Percentiles rank a stretch among this genome's conserved stretches.
Conservation (phyloP, 768 basidiomycete genomes). For the Hericium coralloides region DNA sequence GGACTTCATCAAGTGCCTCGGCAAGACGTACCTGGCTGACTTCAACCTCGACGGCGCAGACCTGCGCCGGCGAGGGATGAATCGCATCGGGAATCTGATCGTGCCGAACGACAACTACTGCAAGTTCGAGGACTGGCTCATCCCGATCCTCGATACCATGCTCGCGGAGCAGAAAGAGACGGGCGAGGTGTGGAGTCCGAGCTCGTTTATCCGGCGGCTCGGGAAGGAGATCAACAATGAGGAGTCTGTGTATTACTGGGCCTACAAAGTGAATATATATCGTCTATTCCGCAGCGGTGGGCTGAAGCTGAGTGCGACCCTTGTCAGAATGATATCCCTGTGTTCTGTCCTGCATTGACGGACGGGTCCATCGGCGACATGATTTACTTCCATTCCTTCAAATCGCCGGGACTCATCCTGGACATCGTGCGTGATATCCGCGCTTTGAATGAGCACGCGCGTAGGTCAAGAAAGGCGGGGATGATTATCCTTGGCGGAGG, state of each 20-base stretch:
- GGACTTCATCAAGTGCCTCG: conserved; percentile 98
- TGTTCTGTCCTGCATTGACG: conserved; percentile 96
- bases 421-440: conserved; percentile 97
- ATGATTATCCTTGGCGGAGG: conserved; percentile 99
- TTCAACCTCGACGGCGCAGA: conserved; percentile 89
- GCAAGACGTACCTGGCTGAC: conserved; percentile 91
- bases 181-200: conserved; percentile 83
- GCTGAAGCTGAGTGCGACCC: conserved; percentile 15
- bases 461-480: conserved; percentile 86
- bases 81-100: conserved; percentile 92
- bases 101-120: conserved; percentile 99
- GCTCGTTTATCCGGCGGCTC: conserved; percentile 82
- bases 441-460: conserved; percentile 78
- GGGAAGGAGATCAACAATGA: conserved; percentile 97
- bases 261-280: conserved; percentile 75
- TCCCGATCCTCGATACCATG: conserved; percentile 86
- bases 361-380: conserved; percentile 98
- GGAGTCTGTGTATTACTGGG: conserved; percentile 98
- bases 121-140: conserved; percentile 99
- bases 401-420: conserved; percentile 70
- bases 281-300: conserved; percentile 11
- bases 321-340: conserved; percentile 89
- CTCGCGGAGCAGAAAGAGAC: conserved; percentile 74
- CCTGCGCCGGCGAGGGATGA: conserved; percentile 84
- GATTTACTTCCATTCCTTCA: conserved; percentile 98